A percentile compares a stretch with the other conserved stretches of the same genome.
Conservation (phyloP, 1,284 basidiomycete species). For the Puccinia polysora region DNA sequence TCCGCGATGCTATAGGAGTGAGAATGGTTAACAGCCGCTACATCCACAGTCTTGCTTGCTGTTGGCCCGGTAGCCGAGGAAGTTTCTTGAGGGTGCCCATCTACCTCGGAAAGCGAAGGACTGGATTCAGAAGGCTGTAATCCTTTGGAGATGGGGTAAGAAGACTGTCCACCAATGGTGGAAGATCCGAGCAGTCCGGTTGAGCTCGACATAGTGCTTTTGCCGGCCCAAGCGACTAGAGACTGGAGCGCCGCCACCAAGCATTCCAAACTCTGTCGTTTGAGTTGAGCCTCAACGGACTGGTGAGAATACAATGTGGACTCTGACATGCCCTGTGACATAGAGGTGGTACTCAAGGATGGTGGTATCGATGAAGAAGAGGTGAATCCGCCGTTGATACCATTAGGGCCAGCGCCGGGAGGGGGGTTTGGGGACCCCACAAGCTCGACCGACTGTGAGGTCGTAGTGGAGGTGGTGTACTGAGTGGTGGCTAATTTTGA, state of each 20-base stretch:
- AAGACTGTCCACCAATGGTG: constrained; percentile 53
- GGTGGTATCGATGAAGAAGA: constrained; percentile 58
- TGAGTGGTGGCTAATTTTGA: constrained; percentile 79
- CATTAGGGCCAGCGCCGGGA: not conserved
- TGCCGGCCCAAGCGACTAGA: constrained; percentile 73
- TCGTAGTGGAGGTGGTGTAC: constrained; percentile 58
- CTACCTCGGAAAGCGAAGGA: constrained; percentile 44
- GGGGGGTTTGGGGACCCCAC: constrained; percentile 41
- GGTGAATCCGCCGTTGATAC: constrained; percentile 2
- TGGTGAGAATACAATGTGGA: constrained; percentile 54
- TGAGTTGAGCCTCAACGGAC: constrained; percentile 74
- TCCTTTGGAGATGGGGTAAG: constrained; percentile 20
- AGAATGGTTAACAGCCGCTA: not conserved
- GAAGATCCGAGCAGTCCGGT: constrained; percentile 46
- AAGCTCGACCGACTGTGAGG: constrained; percentile 45
- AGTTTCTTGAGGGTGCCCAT: constrained; percentile 48
- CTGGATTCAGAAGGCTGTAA: constrained; percentile 16
- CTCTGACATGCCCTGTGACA: constrained; percentile 56
- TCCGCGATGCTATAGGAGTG: constrained; percentile 59
- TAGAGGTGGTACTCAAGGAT: constrained; percentile 62
- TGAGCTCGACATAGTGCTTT: constrained; percentile 48
- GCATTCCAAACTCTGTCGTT: constrained; percentile 82
- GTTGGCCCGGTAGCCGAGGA: constrained; percentile 43
- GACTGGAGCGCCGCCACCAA: constrained; percentile 79
- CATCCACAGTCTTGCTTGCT: constrained; percentile 25